Percentiles rank a stretch among this genome's conserved stretches.
Conservation (phyloP, 176 grass and related monocot genomes). For the Dendrocalamus sinicus region DNA sequence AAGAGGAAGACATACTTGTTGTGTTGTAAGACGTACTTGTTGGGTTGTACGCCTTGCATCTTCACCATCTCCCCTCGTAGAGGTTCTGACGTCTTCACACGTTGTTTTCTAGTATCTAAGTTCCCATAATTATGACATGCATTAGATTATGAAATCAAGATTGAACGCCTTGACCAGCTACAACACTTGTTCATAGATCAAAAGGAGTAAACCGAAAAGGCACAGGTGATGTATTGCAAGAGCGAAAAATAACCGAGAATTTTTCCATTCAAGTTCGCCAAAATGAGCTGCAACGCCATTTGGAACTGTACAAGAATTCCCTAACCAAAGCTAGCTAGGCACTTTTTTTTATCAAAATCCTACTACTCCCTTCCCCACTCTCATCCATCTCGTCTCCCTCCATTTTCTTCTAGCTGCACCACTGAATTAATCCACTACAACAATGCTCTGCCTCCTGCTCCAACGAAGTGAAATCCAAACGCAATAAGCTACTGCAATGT, state of each 20-base stretch:
- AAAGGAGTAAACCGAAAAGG: not conserved
- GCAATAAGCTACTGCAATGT: not conserved
- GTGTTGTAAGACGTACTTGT: no score
- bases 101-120: no score
- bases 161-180: no score
- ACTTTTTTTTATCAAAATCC: conserved; percentile 45
- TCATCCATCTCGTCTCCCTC: not conserved
- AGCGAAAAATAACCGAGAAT: conserved; percentile 25
- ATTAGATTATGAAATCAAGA: no score
- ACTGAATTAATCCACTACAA: conserved; percentile 15
- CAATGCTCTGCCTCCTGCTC: not conserved
- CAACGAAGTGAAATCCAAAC: not conserved
- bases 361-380: conserved; percentile 33
- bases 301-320: conserved; percentile 54
- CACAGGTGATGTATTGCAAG: conserved; percentile 40
- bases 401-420: not conserved
- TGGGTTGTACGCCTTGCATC: no score
- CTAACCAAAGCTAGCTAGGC: conserved; percentile 57
- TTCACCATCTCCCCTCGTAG: no score
- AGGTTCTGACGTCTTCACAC: no score
- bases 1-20: no score
- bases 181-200: not conserved
- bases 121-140: no score
- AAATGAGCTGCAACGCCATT: conserved; percentile 41
- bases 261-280: conserved; percentile 37